Evolutionary conservation across 352 stramenopile genomes (phyloP).

Genomic region (Phytophthora kernoviae): DNA sequence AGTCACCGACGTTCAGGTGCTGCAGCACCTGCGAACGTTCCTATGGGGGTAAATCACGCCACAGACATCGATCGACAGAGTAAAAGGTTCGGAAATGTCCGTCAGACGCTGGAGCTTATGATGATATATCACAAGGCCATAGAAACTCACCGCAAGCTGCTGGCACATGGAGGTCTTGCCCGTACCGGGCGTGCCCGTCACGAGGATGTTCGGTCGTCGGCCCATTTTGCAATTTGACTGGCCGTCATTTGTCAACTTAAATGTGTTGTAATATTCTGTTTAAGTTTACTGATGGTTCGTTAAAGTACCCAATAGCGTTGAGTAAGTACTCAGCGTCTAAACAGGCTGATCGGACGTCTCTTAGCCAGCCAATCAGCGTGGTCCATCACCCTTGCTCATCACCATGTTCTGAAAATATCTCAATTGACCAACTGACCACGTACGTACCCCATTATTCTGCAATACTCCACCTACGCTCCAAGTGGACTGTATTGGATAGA

Average conservation of each 20-base stretch:
- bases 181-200: slow-evolving; percentile 97
- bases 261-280: neutral
- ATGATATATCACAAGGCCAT: neutral
- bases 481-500: neutral
- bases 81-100: slow-evolving; percentile 9
- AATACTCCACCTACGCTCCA: neutral
- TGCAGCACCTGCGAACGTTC: slow-evolving; percentile 80
- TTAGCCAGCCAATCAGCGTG: neutral
- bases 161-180: slow-evolving; percentile 95
- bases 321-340: neutral
- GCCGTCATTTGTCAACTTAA: slow-evolving; percentile 3
- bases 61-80: slow-evolving; percentile 12
- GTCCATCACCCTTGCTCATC: neutral
- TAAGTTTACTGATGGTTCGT: too few relatives aligned
- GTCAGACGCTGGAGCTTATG: slow-evolving; percentile 6
- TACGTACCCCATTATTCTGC: slow-evolving; percentile 17
- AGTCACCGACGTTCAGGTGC: slow-evolving; percentile 95
- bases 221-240: slow-evolving; percentile 40
- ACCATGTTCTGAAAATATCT: slow-evolving; percentile 1
- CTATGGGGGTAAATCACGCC: slow-evolving; percentile 31
- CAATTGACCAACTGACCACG: neutral
- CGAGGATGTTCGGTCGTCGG: slow-evolving; percentile 94
- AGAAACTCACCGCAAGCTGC: slow-evolving; percentile 77
- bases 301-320: too few relatives aligned
- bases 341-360: neutral